Base-by-base conservation (phyloP, 2,329 filamentous ascomycete species). In the Botrytis aclada region DNA sequence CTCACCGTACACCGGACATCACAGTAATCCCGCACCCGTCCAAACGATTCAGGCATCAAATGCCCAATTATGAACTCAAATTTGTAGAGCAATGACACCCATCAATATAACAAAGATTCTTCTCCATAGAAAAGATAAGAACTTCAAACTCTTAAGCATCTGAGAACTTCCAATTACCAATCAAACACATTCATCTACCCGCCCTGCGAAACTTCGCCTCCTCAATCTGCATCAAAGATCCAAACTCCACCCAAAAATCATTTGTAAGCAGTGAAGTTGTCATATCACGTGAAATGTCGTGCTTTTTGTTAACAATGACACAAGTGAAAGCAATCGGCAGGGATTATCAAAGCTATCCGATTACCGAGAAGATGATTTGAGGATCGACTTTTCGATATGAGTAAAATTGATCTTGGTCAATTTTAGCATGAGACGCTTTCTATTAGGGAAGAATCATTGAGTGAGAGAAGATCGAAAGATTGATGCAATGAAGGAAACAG, bases 201-300 rank as follows among this genome's bases (percentile, higher is more conserved):
- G 58, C 58, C 58, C 2, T 61, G 34, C 58, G 22, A 61, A 34
- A 61, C 58, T 37, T 39, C 34, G 32, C 58, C 10, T 61, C 22
- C 10, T 34, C 34, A 39, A 62, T 37, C 22, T 29, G 60, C 60
- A 41, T 41, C 60, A 41, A 41, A 62, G 60, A 61, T 37, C 14
- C 10, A 37, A 37, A 37, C 58, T 37, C 60, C 60, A 25, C 60
- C 14, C 0, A 29, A 63, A 63, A 41, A 41, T 29, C 5, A 43
- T 63, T 63, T 63, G 61, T 63, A 63, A 63, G 61, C 61, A 43
- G 18, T 29, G n/a, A 43, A 63, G 37, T 64, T 45, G 6, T 9
- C 65, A 69, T 25, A 25, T 69, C 65, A 69, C 65, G 65, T 69
- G 65, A 56, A 69, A 69, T 69, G 65, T 69, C 65, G 65, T 69